Evolutionary conservation across 208 protist species (phyloP).

Genomic region (Leishmania aethiopica): DNA sequence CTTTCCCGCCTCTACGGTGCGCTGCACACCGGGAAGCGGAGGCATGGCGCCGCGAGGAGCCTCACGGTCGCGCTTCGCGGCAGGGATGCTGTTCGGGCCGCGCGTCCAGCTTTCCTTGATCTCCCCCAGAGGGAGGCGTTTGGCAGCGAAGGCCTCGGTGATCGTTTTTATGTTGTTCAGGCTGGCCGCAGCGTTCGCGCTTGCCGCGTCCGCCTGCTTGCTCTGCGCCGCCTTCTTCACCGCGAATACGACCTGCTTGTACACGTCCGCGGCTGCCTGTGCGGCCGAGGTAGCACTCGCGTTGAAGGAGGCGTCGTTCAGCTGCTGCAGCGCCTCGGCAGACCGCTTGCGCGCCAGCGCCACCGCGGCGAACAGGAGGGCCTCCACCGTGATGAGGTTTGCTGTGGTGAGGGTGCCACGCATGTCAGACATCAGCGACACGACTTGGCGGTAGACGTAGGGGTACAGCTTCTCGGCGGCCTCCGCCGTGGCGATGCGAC

Average conservation of each 20-base stretch:
- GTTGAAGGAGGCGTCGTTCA: conserved; percentile 70
- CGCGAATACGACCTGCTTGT: conserved; percentile 45
- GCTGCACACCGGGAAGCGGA: conserved; percentile 27
- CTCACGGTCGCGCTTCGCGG: conserved; percentile 48
- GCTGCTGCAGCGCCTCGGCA: conserved; percentile 56
- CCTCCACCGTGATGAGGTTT: conserved; percentile 74
- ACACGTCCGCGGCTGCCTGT: conserved; percentile 19
- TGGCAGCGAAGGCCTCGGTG: conserved; percentile 49
- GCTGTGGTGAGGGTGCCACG: conserved; percentile 38
- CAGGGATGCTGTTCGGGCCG: conserved; percentile 49
- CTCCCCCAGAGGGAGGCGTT: conserved; percentile 68
- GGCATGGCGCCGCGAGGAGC: conserved; percentile 18
- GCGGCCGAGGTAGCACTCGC: conserved; percentile 35
- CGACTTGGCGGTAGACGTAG: conserved; percentile 35
- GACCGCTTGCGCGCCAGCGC: conserved; percentile 58
- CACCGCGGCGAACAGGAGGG: conserved; percentile 67
- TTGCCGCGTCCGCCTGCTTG: conserved; percentile 30
- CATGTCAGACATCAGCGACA: conserved; percentile 23
- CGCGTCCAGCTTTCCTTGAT: conserved; percentile 72
- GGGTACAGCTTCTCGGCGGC: conserved; percentile 54
- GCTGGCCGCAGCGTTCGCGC: conserved; percentile 58
- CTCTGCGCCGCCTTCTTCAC: conserved; percentile 39
- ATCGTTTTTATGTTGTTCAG: conserved; percentile 73
- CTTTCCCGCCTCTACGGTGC: conserved; percentile 17
- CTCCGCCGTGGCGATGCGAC: conserved; percentile 57